These are phyloP conservation scores for Trichoderma hamatum DNA, from an alignment of 2,329 filamentous ascomycete species.

Conservation along the genomic window DNA sequence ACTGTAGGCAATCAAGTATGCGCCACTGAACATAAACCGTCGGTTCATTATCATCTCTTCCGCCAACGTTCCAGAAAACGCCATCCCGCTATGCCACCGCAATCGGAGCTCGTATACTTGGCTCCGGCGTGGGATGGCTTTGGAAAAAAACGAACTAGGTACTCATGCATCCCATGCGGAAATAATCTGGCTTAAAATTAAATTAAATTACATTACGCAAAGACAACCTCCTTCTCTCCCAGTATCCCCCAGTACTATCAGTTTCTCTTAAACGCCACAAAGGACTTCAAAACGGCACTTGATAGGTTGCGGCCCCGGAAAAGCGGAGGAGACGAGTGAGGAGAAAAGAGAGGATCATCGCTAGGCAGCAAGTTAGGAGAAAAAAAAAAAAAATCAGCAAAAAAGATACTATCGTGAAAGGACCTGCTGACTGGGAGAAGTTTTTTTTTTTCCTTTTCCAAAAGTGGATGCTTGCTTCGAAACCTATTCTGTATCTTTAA, in stretches of 20 bases:
- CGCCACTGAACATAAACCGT: background rate
- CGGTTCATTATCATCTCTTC: background rate
- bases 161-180: background rate
- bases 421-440: constrained; percentile 14
- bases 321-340: constrained; percentile 19
- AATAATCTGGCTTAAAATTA: background rate
- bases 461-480: constrained; percentile 12
- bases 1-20: background rate
- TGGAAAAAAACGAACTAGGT: too few relatives aligned
- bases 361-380: constrained; percentile 18
- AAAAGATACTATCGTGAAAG: constrained; percentile 21
- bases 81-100: background rate
- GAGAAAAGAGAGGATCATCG: constrained; percentile 1
- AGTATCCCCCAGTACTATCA: too few relatives aligned
- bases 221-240: background rate
- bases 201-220: constrained; percentile 17
- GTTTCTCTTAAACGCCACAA: background rate
- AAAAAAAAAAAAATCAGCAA: background rate
- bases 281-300: background rate
- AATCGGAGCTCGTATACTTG: constrained; percentile 8
- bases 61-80: background rate
- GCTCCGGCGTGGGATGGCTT: constrained; percentile 9
- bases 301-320: constrained; percentile 6
- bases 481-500: background rate
- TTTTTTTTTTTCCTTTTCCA: background rate